Conservation (phyloP, 345 rosid genomes). For the Acer yangbiense region DNA sequence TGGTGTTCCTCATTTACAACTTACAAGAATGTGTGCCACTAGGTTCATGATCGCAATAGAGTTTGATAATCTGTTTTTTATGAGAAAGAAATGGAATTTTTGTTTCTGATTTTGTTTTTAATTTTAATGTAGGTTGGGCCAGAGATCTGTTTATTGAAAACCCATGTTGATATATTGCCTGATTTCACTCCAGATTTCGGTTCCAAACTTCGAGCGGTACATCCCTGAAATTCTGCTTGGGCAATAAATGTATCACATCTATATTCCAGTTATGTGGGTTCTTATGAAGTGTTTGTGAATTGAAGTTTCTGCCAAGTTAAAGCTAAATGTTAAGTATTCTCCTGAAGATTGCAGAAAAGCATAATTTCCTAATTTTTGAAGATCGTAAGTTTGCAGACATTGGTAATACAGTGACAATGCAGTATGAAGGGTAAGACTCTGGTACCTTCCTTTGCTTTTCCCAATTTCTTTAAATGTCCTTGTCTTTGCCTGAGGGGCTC, state of each 20-base stretch:
- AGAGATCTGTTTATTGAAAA: slow-evolving; percentile 90
- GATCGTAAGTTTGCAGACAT: slow-evolving; percentile 99
- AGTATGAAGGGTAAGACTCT: slow-evolving; percentile 77
- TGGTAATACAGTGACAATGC: slow-evolving; percentile 99
- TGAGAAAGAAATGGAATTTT: not conserved
- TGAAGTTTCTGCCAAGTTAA: not conserved
- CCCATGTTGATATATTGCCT: slow-evolving; percentile 94
- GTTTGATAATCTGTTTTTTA: not conserved
- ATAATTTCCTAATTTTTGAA: slow-evolving; percentile 87
- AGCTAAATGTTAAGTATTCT: slow-evolving; percentile 4
- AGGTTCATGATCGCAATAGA: not conserved
- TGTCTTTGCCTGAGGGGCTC: slow-evolving; percentile 7
- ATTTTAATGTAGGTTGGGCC: slow-evolving; percentile 76
- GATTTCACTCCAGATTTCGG: slow-evolving; percentile 96
- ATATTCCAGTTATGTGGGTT: not conserved
- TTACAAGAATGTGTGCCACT: not conserved
- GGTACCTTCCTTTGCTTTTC: not conserved
- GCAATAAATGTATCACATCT: not conserved
- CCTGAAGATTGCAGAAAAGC: slow-evolving; percentile 79
- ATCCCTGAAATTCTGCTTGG: not conserved
- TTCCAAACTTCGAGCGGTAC: slow-evolving; percentile 79
- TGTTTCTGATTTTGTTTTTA: not conserved
- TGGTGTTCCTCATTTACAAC: not conserved
- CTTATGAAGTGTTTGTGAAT: not conserved
- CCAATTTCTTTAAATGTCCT: not conserved